Evolutionary conservation across 2,329 filamentous ascomycete species (phyloP).

Genomic region (Akanthomyces lecanii): DNA sequence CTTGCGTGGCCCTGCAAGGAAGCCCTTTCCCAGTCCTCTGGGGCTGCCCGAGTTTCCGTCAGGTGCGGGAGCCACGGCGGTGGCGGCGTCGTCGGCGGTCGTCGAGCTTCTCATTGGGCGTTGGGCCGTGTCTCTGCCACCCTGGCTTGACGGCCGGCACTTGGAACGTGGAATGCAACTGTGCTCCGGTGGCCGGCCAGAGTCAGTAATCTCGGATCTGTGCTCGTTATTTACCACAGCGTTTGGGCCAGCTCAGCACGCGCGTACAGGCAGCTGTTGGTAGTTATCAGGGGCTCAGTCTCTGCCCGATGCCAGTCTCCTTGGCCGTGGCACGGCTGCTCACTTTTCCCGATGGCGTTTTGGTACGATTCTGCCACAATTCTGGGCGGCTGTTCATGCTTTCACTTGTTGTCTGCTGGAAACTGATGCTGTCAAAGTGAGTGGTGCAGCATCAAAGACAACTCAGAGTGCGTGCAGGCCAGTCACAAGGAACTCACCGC

Average conservation of each 20-base stretch:
- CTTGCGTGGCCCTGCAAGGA: constrained; percentile 11
- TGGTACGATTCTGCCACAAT: no score
- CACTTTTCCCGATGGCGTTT: no score
- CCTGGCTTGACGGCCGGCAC: neutral
- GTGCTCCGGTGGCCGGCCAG: neutral
- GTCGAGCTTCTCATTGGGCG: neutral
- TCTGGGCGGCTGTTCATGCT: no score
- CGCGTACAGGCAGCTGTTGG: neutral
- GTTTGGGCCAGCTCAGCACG: neutral
- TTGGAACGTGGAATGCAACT: constrained; percentile 2
- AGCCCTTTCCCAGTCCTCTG: neutral
- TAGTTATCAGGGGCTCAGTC: neutral
- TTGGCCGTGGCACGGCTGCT: no score
- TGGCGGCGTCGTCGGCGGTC: neutral
- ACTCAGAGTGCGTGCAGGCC: neutral
- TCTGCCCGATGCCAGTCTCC: no score
- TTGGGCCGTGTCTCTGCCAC: neutral
- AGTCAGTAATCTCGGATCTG: constrained; percentile 9
- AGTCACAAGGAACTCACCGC: neutral
- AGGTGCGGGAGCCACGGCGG: constrained; percentile 1
- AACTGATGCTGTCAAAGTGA: no score
- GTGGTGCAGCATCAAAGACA: no score
- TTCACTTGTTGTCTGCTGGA: no score
- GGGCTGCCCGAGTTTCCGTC: neutral
- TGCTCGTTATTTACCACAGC: neutral